Evolutionary conservation across 805 yeast genomes (phyloP), one percentile per base, ranked within the genome.

Genomic region (Kluyveromyces nonfermentans): DNA sequence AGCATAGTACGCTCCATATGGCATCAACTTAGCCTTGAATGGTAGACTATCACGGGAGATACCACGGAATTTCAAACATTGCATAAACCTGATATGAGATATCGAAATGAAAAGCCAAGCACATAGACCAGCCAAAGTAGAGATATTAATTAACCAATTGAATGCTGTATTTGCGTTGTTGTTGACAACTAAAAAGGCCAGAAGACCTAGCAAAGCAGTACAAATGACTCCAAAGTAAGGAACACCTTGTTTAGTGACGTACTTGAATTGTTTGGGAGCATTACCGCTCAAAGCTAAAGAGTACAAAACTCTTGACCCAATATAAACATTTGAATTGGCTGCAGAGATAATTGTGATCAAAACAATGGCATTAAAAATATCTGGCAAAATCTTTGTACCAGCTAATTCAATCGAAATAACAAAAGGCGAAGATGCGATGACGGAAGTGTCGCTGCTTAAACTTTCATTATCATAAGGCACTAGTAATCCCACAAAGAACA

Each of bases 291-390:
- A 69, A 14, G 85, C 83, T 57, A 83, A 68, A 7, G 81, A 73
- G 56, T 75, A 82, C 33, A 83, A 62, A 30, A 80, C 72, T 64
- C 93, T 71, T 5, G 89, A 81, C 35, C 86, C 82, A 53, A 80
- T 77, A 63, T 82, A 82, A 25, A 83, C 74, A 57, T 80, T 81
- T 14, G 88, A 81, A 65, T 83, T 83, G 53, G 82, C 90, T 31
- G 90, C 89, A 17, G 89, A 82, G 41, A 81, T 68, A 45, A 82
- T 74, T 9, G 89, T 79, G 33, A 73, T 54, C 50, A 82, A 60
- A 46, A 83, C 79, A 37, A 82, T 78, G 14, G 83, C 89, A 59
- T 83, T 83, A 64, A 83, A 79, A 45, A 83, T 78, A 55, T 76
- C 72, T 39, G 88, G 86, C 47, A 83, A 66, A 2, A 79, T 74